Conservation (phyloP, 164 flowering plant genomes). For the Cinnamomum chago region DNA sequence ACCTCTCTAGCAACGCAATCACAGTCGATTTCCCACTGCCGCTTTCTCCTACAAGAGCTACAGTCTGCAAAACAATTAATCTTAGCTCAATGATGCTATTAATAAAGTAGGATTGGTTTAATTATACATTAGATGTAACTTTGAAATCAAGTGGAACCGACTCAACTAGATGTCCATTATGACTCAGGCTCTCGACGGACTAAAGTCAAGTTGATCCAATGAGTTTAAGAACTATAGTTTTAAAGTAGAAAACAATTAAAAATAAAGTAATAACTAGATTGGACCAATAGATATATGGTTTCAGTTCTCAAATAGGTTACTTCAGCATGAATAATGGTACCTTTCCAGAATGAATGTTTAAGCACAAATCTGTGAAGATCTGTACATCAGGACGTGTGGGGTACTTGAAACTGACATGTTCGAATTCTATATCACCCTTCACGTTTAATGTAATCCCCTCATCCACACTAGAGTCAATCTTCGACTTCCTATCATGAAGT, state of each 20-base stretch:
- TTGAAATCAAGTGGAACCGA: not conserved
- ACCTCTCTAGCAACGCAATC: constrained; percentile 54
- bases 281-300: not conserved
- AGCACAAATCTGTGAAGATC: constrained; percentile 42
- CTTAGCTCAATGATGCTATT: not conserved
- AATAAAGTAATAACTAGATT: too few relatives aligned
- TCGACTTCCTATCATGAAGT: constrained; percentile 43
- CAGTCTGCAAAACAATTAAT: constrained; percentile 11
- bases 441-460: constrained; percentile 36
- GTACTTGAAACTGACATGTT: constrained; percentile 48
- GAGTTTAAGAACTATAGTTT: not conserved
- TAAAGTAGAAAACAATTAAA: not conserved
- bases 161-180: not conserved
- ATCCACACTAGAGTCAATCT: constrained; percentile 46
- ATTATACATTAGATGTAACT: not conserved
- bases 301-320: not conserved
- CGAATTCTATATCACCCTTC: constrained; percentile 36
- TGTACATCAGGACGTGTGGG: constrained; percentile 46
- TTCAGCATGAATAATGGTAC: constrained; percentile 13
- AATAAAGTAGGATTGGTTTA: not conserved
- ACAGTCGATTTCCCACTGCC: constrained; percentile 38
- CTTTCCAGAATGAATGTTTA: constrained; percentile 48
- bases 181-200: not conserved
- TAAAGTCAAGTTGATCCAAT: too few relatives aligned
- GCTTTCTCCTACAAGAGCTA: constrained; percentile 28